A percentile compares a stretch with the other conserved stretches of the same genome.
These are phyloP conservation scores for Sporothrix luriei DNA, from an alignment of 2,329 filamentous ascomycete genomes.

Conservation along the genomic window DNA sequence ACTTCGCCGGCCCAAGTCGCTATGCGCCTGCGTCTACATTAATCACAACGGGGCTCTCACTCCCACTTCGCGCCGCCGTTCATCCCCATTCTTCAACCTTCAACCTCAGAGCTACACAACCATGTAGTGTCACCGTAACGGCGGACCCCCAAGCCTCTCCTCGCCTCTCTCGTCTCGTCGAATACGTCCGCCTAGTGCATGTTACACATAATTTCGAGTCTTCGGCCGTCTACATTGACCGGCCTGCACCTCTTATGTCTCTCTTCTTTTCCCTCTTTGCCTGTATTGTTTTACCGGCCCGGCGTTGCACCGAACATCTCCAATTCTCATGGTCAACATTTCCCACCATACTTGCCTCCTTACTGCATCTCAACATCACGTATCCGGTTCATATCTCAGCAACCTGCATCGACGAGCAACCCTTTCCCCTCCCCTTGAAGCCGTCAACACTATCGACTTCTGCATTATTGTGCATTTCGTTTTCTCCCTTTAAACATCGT, in stretches of 20 bases:
- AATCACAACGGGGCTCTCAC: background rate
- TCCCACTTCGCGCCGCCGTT: background rate
- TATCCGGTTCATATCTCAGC: background rate
- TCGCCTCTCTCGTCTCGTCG: constrained; percentile 12
- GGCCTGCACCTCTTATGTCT: background rate
- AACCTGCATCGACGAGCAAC: background rate
- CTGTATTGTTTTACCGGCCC: background rate
- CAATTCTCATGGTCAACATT: background rate
- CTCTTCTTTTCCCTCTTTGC: background rate
- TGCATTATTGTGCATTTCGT: background rate
- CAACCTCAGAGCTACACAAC: background rate
- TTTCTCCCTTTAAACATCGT: background rate
- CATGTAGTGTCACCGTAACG: constrained; percentile 30
- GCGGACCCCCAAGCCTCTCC: constrained; percentile 26
- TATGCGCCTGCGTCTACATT: background rate
- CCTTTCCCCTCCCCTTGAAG: background rate
- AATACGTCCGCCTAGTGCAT: background rate
- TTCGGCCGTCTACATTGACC: constrained; percentile 13
- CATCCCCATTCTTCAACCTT: background rate
- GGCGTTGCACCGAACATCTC: background rate
- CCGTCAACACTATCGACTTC: background rate
- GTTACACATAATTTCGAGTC: constrained; percentile 25
- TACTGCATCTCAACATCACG: background rate
- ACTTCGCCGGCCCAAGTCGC: background rate
- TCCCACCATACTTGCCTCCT: background rate